Evolutionary conservation across 1,284 basidiomycete species (phyloP), one percentile per base, ranked within the genome.

Genomic region (Sanghuangporus weigelae): DNA sequence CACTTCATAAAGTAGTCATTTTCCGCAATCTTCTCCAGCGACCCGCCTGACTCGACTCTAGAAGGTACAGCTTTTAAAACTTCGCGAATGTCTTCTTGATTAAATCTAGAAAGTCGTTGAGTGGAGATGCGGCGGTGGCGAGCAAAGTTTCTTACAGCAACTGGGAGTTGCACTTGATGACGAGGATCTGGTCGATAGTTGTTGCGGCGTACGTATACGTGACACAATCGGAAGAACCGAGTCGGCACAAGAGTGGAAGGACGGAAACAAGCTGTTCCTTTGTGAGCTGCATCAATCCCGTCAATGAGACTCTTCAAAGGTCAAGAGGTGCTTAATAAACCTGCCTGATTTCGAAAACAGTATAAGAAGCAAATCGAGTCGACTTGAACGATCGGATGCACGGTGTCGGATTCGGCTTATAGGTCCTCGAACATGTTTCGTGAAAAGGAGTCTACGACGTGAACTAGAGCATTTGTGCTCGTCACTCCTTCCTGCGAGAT

Each of bases 1-100:
- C 96, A 97, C 79, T 95, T 96, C 94, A 98, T 98, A 59, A 98
- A 78, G 76, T 97, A 93, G 74, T 99, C 96, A 72, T 99, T 99
- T 74, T 98, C 96, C 0, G 97, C 94, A 35, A 98, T 85, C 79
- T 97, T 97, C 73, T 98, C 93, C 0, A 97, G 89, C 1, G 93
- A 92, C 0, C 81, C 82, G 16, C 88, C 91, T 46, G 81, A 78
- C 73, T 95, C 92, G 59, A 98, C 92, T 73, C 92, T 95, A 49
- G 77, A 76, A 68, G 98, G 83, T 3, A 98, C 78, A 2, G 89
- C 89, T 71, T 89, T 81, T 44, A 99, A 76, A 64, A 98, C 86
- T 1, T 93, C 90, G 60, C 89, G 87, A 26, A 98, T 85, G 72
- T 99, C 96, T 14, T 84, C 84, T 70, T 93, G 87, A 0, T 87